Percentiles rank a stretch among this genome's conserved stretches.
Conservation (phyloP, 495 filamentous ascomycete genomes). For the Tuber microsphaerosporum region DNA sequence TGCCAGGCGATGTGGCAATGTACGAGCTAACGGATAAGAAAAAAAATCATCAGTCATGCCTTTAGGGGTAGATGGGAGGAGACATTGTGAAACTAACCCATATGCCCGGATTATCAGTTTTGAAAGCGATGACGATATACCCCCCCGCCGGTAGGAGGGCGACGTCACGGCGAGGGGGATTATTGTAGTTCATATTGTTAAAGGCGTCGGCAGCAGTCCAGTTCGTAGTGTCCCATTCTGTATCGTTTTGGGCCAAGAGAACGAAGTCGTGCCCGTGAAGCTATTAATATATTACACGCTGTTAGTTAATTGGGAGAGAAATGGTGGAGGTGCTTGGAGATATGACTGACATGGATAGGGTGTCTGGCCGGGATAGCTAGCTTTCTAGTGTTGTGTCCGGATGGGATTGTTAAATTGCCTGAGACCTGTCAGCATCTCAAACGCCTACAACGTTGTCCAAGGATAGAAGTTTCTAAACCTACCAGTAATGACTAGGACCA, state of each 20-base stretch:
- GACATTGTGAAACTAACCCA: conserved; percentile 17
- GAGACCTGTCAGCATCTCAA: conserved; percentile 38
- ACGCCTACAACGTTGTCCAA: not conserved
- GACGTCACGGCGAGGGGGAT: conserved; percentile 56
- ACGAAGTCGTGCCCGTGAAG: conserved; percentile 58
- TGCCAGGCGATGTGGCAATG: conserved; percentile 3
- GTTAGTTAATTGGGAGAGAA: not conserved
- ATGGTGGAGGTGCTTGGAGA: not conserved
- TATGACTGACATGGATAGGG: conserved; percentile 23
- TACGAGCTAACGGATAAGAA: not conserved
- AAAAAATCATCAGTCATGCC: not conserved
- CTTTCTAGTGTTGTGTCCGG: conserved; percentile 45
- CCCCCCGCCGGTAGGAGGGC: conserved; percentile 51
- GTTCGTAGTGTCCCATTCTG: conserved; percentile 33
- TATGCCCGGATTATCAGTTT: conserved; percentile 51
- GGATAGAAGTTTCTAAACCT: conserved; percentile 44
- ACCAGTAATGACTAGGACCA: conserved; percentile 16
- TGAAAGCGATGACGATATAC: conserved; percentile 51
- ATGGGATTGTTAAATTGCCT: conserved; percentile 44
- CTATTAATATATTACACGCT: conserved; percentile 41
- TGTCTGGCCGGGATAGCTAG: conserved; percentile 39
- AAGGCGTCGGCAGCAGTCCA: conserved; percentile 40
- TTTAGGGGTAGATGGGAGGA: not conserved
- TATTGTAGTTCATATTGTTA: conserved; percentile 23
- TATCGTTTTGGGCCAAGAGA: conserved; percentile 47